Percentiles rank a stretch among this genome's conserved stretches.
Conservation (phyloP, 441 rosid genomes). For the Populus hybrid region DNA sequence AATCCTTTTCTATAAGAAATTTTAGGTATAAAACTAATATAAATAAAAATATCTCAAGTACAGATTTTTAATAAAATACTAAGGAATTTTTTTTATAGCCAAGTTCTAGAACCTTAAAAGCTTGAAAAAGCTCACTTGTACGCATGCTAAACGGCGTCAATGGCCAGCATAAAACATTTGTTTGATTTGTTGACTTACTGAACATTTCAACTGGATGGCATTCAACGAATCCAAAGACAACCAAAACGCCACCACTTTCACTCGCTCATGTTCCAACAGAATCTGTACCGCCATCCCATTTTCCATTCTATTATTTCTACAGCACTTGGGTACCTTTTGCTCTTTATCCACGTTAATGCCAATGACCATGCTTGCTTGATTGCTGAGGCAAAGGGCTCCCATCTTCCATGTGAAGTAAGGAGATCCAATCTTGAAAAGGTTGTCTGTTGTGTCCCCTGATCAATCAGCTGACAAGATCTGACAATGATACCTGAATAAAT, state of each 20-base stretch:
- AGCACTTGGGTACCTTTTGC: not conserved
- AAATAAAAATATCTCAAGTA: too few species aligned
- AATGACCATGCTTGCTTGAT: slow-evolving; percentile 2
- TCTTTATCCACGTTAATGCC: slow-evolving; percentile 3
- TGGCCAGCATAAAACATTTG: not conserved
- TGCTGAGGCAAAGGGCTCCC: too few species aligned
- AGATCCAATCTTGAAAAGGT: not conserved
- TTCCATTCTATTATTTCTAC: slow-evolving; percentile 18
- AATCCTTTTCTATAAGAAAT: too few species aligned
- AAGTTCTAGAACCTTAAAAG: too few species aligned
- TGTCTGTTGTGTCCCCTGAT: slow-evolving; percentile 1
- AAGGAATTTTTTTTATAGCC: too few species aligned
- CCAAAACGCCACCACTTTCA: not conserved
- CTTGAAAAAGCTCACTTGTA: too few species aligned
- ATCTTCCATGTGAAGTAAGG: not conserved
- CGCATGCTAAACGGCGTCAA: too few species aligned
- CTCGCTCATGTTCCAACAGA: not conserved
- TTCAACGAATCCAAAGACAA: not conserved
- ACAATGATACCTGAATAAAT: not conserved
- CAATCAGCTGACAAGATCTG: slow-evolving; percentile 8
- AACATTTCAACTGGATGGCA: not conserved
- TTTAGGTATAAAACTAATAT: too few species aligned
- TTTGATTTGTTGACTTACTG: slow-evolving; percentile 4
- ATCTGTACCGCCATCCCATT: slow-evolving; percentile 11
- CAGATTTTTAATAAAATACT: too few species aligned